A percentile compares a stretch with the other conserved stretches of the same genome.
phyloP scores from a whole-genome alignment of 1,284 basidiomycete species.

The Ustilago tritici region DNA sequence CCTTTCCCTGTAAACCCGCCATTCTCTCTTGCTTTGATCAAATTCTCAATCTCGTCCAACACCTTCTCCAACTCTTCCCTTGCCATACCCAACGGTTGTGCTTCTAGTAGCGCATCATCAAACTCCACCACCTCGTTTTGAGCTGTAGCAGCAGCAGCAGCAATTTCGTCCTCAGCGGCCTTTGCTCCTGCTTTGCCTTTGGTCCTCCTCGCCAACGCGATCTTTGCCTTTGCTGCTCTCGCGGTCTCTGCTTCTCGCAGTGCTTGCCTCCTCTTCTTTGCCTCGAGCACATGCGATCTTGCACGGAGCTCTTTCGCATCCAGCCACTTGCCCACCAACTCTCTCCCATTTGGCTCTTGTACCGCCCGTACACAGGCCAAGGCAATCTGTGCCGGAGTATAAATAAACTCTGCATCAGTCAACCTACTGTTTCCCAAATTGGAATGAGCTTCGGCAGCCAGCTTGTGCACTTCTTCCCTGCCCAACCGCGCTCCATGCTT shows the following conservation, averaged over 20 bases:
- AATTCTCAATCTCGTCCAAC: conserved; percentile 71
- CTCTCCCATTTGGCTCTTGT: conserved; percentile 56
- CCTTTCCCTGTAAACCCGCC: conserved; percentile 34
- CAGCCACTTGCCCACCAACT: conserved; percentile 77
- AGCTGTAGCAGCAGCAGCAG: not conserved
- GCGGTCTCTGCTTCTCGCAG: conserved; percentile 25
- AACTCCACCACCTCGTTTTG: conserved; percentile 14
- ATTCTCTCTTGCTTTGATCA: conserved; percentile 23
- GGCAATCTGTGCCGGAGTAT: conserved; percentile 91
- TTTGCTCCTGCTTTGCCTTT: conserved; percentile 44
- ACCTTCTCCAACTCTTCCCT: conserved; percentile 77
- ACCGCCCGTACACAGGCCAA: conserved; percentile 77
- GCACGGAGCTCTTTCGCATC: conserved; percentile 31
- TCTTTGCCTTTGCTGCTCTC: conserved; percentile 24
- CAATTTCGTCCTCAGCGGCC: conserved; percentile 35
- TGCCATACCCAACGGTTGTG: conserved; percentile 69
- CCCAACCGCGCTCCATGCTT: conserved; percentile 3
- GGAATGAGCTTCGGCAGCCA: conserved; percentile 33
- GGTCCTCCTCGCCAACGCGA: conserved; percentile 17
- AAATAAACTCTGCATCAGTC: conserved; percentile 91
- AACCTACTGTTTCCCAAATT: conserved; percentile 75
- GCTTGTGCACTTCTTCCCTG: conserved; percentile 41
- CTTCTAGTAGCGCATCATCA: conserved; percentile 30
- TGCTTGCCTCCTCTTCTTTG: conserved; percentile 14
- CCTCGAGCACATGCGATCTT: conserved; percentile 1